Conservation (phyloP, 805 yeast species). For the Yueomyces sp. region DNA sequence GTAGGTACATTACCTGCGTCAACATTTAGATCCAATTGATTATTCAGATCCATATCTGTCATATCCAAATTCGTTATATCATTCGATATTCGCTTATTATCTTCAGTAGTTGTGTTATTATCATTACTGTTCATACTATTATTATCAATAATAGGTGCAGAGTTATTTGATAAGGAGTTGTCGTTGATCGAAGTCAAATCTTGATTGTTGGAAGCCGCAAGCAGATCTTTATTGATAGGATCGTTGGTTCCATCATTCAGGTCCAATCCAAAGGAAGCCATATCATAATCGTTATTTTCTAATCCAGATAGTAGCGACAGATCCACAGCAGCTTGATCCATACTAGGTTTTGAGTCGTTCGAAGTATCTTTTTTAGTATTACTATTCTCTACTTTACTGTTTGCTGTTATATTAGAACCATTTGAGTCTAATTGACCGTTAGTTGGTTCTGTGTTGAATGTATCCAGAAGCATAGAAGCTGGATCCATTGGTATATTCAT, state of each 20-base stretch:
- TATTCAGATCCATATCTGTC: not conserved
- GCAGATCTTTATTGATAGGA: conserved; percentile 6
- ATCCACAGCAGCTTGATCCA: conserved; percentile 18
- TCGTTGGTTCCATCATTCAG: not conserved
- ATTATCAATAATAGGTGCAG: not conserved
- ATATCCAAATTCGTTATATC: not conserved
- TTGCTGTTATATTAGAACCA: too few relatives aligned
- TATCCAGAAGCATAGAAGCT: conserved; percentile 4
- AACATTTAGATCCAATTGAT: not conserved
- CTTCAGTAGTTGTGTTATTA: not conserved
- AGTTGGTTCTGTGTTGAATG: too few relatives aligned
- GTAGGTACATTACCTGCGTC: conserved; percentile 7
- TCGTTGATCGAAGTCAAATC: conserved; percentile 2
- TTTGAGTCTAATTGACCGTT: too few relatives aligned
- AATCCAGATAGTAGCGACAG: conserved; percentile 20
- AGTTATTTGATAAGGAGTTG: conserved; percentile 1
- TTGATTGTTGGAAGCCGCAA: conserved; percentile 2
- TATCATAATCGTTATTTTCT: conserved; percentile 20
- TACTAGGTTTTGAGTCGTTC: not conserved
- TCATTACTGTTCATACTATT: conserved; percentile 1
- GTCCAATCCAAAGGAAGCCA: conserved; percentile 8
- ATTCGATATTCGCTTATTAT: not conserved
- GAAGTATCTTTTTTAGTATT: not conserved
- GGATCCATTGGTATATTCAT: conserved; percentile 7
- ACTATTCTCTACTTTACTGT: not conserved